These are phyloP conservation scores for Angomonas deanei DNA, from an alignment of 208 protist species.

Conservation along the genomic window DNA sequence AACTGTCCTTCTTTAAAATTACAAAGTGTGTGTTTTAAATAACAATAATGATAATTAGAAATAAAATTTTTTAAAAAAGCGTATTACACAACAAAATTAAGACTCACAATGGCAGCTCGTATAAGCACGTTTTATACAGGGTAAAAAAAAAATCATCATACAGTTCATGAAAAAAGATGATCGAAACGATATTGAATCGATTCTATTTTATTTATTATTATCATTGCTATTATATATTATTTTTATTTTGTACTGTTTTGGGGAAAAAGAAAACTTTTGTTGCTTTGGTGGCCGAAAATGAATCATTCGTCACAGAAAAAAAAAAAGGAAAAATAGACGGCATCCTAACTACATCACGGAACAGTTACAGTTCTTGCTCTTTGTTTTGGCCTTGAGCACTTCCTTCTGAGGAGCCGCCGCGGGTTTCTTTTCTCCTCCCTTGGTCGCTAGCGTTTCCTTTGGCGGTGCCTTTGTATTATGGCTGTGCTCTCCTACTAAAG, in stretches of 20 bases:
- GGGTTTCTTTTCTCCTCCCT: not conserved
- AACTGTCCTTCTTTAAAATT: slow-evolving; percentile 1
- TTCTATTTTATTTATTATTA: too few species aligned
- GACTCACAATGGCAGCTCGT: too few species aligned
- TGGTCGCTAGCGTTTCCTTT: not conserved
- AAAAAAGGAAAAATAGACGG: not conserved
- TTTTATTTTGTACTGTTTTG: not conserved
- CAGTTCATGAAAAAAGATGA: too few species aligned
- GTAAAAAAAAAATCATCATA: too few species aligned
- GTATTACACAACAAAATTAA: not conserved
- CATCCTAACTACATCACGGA: not conserved
- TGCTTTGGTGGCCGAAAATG: not conserved
- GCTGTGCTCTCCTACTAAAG: slow-evolving; percentile 2
- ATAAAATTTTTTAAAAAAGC: not conserved
- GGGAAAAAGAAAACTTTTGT: not conserved
- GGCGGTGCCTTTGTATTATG: not conserved
- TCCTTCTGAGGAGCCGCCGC: too few species aligned
- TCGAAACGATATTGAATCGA: slow-evolving; percentile 7
- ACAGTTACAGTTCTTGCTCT: not conserved
- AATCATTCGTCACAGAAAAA: not conserved
- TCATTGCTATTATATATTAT: too few species aligned
- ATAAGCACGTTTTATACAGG: too few species aligned
- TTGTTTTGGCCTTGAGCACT: not conserved
- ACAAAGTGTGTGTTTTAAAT: too few species aligned
- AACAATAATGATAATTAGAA: not conserved